Evolutionary conservation across 148 eudicot species (phyloP).

Genomic region (Nepenthes gracilis): DNA sequence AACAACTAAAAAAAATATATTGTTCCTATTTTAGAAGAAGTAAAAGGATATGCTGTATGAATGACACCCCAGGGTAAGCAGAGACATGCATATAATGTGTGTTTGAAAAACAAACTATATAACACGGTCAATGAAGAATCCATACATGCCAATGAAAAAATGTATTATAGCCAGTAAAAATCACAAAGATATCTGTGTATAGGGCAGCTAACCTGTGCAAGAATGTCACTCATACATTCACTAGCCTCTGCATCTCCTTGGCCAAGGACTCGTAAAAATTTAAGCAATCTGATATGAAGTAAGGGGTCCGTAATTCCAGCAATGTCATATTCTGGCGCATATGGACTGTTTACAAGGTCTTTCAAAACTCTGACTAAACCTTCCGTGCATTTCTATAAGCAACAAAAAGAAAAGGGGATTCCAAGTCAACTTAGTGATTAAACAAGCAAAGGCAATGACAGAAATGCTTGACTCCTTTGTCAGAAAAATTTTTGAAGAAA

Average conservation of each 20-base stretch:
- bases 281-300: conserved; percentile 84
- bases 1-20: too few species aligned
- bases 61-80: too few species aligned
- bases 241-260: conserved; percentile 96
- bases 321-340: conserved; percentile 92
- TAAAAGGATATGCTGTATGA: too few species aligned
- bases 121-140: too few species aligned
- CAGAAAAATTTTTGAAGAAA: too few species aligned
- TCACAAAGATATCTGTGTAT: too few species aligned
- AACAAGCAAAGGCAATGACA: neutral
- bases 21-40: too few species aligned
- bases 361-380: conserved; percentile 73
- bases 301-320: conserved; percentile 94
- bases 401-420: conserved; percentile 3
- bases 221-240: conserved; percentile 93
- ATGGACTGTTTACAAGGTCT: conserved; percentile 90
- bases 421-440: conserved; percentile 1
- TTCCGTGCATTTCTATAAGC: conserved; percentile 79
- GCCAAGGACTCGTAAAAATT: conserved; percentile 73
- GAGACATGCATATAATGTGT: too few species aligned
- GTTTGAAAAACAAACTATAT: too few species aligned
- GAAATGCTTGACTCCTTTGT: too few species aligned
- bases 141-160: too few species aligned
- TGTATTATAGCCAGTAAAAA: too few species aligned
- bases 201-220: conserved; percentile 64